These are phyloP conservation scores for Daldinia decipiens DNA, from an alignment of 495 filamentous ascomycete species.

Conservation along the genomic window DNA sequence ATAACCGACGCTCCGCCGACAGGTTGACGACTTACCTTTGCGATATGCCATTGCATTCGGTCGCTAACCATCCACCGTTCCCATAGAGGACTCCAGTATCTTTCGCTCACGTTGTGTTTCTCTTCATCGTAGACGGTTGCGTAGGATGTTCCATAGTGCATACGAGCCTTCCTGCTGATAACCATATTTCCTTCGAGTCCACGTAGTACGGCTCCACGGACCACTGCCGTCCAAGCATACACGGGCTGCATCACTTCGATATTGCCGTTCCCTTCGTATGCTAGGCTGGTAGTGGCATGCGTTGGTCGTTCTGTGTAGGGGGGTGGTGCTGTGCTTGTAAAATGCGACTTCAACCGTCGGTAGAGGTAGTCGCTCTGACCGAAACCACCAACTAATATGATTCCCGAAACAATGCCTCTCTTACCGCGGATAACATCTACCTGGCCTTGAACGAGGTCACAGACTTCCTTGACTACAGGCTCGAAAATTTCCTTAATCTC, in stretches of 20 bases:
- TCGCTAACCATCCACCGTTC: slow-evolving; percentile 83
- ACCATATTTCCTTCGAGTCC: slow-evolving; percentile 79
- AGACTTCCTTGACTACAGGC: slow-evolving; percentile 70
- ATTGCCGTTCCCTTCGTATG: slow-evolving; percentile 54
- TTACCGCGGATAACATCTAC: slow-evolving; percentile 68
- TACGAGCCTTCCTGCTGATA: slow-evolving; percentile 70
- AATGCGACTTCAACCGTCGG: slow-evolving; percentile 70
- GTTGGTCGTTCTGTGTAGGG: slow-evolving; percentile 74
- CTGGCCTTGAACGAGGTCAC: slow-evolving; percentile 69
- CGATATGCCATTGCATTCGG: slow-evolving; percentile 83
- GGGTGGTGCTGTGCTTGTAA: slow-evolving; percentile 70
- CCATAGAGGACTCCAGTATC: slow-evolving; percentile 81
- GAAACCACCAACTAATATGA: slow-evolving; percentile 76
- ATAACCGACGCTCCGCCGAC: not conserved
- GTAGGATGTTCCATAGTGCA: slow-evolving; percentile 82
- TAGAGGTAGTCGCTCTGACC: slow-evolving; percentile 76
- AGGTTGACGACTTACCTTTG: slow-evolving; percentile 61
- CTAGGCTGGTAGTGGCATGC: slow-evolving; percentile 56
- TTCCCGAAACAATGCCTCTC: slow-evolving; percentile 70
- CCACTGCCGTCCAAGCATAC: slow-evolving; percentile 82
- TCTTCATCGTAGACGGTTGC: slow-evolving; percentile 78
- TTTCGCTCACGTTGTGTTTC: slow-evolving; percentile 71
- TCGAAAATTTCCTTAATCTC: slow-evolving; percentile 73
- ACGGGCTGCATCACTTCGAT: slow-evolving; percentile 81
- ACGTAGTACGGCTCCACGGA: slow-evolving; percentile 71